phyloP scores from a whole-genome alignment of 2,329 filamentous ascomycete species.

The Pseudogymnoascus sp. region DNA sequence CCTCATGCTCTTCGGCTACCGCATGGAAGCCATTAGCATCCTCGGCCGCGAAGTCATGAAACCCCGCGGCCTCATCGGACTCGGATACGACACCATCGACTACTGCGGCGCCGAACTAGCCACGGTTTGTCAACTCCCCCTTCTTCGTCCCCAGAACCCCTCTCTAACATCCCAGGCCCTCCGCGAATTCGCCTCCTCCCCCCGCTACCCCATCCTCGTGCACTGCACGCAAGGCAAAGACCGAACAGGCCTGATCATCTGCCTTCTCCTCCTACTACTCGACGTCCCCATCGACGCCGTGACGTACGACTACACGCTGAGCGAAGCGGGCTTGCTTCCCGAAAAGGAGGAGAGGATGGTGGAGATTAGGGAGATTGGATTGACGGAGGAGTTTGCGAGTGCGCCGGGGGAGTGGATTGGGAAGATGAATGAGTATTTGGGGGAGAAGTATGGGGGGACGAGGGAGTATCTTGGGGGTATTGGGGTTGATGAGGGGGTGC shows the following conservation, averaged over 20 bases:
- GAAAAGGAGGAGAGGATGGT: conserved; percentile 57
- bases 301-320: conserved; percentile 64
- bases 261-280: conserved; percentile 60
- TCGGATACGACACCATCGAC: conserved; percentile 64
- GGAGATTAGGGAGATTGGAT: conserved; percentile 64
- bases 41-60: conserved; percentile 65
- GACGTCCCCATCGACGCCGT: conserved; percentile 52
- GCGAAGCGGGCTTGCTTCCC: conserved; percentile 50
- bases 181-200: conserved; percentile 38
- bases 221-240: conserved; percentile 92
- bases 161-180: conserved; percentile 34
- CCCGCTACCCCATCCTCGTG: conserved; percentile 57
- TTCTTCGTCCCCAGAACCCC: no score
- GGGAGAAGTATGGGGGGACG: conserved; percentile 57
- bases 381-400: conserved; percentile 65
- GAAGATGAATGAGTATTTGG: conserved; percentile 50
- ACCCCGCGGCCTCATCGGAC: conserved; percentile 61
- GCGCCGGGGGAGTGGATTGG: conserved; percentile 60
- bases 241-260: conserved; percentile 64
- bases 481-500: conserved; percentile 42
- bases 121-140: conserved; percentile 24
- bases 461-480: conserved; percentile 56
- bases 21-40: conserved; percentile 61
- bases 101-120: conserved; percentile 57
- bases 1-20: conserved; percentile 59